These are phyloP conservation scores for Lodderomyces orthopsilosis DNA, from an alignment of 1,139 yeast genomes.

Conservation along the genomic window DNA sequence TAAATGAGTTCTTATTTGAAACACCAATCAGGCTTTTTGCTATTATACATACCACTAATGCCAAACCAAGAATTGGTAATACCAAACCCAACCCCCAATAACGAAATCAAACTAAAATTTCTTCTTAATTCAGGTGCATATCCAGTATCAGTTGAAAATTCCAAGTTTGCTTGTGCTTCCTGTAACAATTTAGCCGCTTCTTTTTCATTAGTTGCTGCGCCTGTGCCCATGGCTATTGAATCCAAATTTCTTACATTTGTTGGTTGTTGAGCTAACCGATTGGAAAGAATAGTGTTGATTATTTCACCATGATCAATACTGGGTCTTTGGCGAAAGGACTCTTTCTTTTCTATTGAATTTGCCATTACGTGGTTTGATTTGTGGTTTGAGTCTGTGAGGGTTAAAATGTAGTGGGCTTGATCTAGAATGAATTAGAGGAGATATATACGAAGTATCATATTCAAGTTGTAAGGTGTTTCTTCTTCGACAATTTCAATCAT, in stretches of 20 bases:
- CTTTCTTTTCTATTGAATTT: conserved; percentile 9
- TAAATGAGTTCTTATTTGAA: background rate
- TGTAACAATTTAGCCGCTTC: conserved; percentile 20
- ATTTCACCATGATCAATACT: conserved; percentile 22
- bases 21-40: background rate
- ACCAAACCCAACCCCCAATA: conserved; percentile 51
- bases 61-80: conserved; percentile 70
- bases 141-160: conserved; percentile 33
- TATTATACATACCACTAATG: conserved; percentile 20
- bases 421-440: no score
- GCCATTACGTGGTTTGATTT: conserved; percentile 2
- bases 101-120: conserved; percentile 50
- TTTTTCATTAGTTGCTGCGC: conserved; percentile 12
- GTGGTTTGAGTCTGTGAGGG: no score
- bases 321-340: conserved; percentile 8
- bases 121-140: conserved; percentile 42
- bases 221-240: conserved; percentile 5
- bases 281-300: conserved; percentile 17
- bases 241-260: conserved; percentile 14
- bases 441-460: no score
- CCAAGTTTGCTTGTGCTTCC: conserved; percentile 33
- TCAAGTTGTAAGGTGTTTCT: no score
- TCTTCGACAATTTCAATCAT: no score
- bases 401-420: no score
- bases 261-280: conserved; percentile 6